Evolutionary conservation across 2,329 filamentous ascomycete genomes (phyloP), one percentile per base, ranked within the genome.

Genomic region (Fusarium floridanum): DNA sequence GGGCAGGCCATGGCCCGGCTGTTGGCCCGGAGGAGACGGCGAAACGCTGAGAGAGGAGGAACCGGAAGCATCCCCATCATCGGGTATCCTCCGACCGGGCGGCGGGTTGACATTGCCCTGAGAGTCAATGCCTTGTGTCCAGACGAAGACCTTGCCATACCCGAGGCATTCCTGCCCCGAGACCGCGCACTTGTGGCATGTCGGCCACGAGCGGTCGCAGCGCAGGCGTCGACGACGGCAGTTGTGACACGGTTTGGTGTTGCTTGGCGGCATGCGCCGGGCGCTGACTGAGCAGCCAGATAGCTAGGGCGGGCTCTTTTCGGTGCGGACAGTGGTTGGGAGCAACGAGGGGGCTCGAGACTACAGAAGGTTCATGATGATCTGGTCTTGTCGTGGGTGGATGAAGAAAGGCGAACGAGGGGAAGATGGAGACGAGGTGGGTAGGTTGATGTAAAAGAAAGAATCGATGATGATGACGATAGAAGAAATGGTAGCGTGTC

Each of bases 81-180:
- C 75, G 66, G 68, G 67, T 17, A 66, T 59, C 64, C 73, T 76
- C 68, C 72, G 69, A 55, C 70, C 74, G 64, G 80, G 71, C 70
- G 79, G 74, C 64, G 82, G 78, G 73, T 82, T 81, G 78, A 84
- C 84, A 74, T 86, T 88, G 32, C 87, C 87, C 12, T 85, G 83
- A 53, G 85, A 83, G 55, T 88, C 86, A 67, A 88, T 86, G 63
- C 85, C 85, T 67, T 86, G 83, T 64, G 89, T 88, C 90, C 90
- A 92, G 67, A 90, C 85, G 74, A 91, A 88, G 56, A 91, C 81
- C 77, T 87, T 88, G 70, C 88, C 89, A 80, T 92, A 92, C 43
- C 90, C 90, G 70, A 90, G 86, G 82, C 90, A 92, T 75, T 88
- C 85, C 79, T 88, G 84, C 32, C 89, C 89, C 48, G 86, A 84